Evolutionary conservation across 352 stramenopile genomes (phyloP).

Genomic region (Globisporangium carolinianum): DNA sequence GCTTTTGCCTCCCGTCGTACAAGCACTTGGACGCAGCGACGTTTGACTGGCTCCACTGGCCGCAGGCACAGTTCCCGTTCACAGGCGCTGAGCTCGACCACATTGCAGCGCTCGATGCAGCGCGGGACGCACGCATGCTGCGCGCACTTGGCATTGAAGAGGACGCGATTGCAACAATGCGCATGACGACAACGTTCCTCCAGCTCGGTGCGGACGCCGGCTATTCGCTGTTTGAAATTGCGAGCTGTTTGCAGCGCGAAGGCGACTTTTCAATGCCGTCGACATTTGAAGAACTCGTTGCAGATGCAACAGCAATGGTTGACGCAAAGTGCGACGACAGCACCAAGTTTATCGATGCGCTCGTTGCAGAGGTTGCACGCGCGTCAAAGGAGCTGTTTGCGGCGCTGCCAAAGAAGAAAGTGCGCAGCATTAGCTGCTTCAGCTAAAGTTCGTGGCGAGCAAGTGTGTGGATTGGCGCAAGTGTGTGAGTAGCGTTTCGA

Average conservation of each 20-base stretch:
- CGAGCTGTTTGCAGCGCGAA: slow-evolving; percentile 67
- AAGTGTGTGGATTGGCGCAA: no score
- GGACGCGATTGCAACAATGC: slow-evolving; percentile 77
- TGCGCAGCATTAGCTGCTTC: slow-evolving; percentile 86
- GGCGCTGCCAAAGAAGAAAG: slow-evolving; percentile 75
- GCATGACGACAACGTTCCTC: slow-evolving; percentile 68
- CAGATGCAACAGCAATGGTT: slow-evolving; percentile 20
- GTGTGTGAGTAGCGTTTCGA: not conserved
- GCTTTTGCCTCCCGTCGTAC: slow-evolving; percentile 81
- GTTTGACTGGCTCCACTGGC: slow-evolving; percentile 87
- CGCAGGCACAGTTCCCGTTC: slow-evolving; percentile 85
- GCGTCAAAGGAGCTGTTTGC: slow-evolving; percentile 42
- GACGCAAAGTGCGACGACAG: slow-evolving; percentile 18
- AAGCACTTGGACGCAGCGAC: slow-evolving; percentile 72
- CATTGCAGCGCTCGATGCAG: slow-evolving; percentile 58
- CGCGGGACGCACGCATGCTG: slow-evolving; percentile 49
- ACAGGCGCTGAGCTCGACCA: slow-evolving; percentile 67
- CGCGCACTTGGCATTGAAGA: slow-evolving; percentile 72
- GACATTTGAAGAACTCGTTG: slow-evolving; percentile 65
- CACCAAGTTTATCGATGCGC: slow-evolving; percentile 32
- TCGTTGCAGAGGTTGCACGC: slow-evolving; percentile 43
- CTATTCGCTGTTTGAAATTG: slow-evolving; percentile 86
- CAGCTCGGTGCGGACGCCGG: slow-evolving; percentile 66
- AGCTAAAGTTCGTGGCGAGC: slow-evolving; percentile 26
- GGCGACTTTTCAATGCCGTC: slow-evolving; percentile 75